These are phyloP conservation scores for Cantharellus anzutake DNA, from an alignment of 768 basidiomycete genomes.

Conservation along the genomic window DNA sequence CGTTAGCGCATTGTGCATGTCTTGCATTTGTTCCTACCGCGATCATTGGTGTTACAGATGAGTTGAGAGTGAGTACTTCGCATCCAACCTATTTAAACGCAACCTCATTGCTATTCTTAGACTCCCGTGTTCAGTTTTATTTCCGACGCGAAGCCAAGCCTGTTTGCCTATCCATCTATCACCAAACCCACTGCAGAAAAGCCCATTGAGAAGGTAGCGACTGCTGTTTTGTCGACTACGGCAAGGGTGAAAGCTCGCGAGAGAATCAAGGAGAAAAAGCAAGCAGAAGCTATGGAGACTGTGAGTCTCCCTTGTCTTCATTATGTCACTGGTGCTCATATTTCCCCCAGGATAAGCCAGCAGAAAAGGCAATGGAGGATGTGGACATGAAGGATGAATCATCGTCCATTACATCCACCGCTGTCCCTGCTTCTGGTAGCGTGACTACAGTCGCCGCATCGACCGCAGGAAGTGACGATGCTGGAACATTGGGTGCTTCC, in stretches of 20 bases:
- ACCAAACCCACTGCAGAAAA: constrained; percentile 88
- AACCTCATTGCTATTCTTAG: constrained; percentile 21
- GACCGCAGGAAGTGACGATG: too few relatives aligned
- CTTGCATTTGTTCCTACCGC: constrained; percentile 91
- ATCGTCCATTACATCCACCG: constrained; percentile 18
- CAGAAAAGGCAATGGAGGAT: constrained; percentile 26
- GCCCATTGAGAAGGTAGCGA: constrained; percentile 74
- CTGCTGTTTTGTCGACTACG: constrained; percentile 91
- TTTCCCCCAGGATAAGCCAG: not conserved
- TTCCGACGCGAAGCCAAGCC: constrained; percentile 75
- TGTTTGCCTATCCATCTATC: constrained; percentile 80
- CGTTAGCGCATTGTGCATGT: constrained; percentile 80
- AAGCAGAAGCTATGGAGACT: constrained; percentile 73
- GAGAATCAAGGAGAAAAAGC: constrained; percentile 45
- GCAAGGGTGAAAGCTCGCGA: constrained; percentile 93
- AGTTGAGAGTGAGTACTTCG: constrained; percentile 45
- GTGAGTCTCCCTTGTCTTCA: constrained; percentile 25
- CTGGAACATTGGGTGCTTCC: constrained; percentile 3
- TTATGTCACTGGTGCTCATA: constrained; percentile 25
- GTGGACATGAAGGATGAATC: constrained; percentile 59
- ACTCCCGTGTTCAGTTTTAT: constrained; percentile 85
- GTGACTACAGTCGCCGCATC: constrained; percentile 11
- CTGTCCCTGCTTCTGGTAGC: constrained; percentile 19
- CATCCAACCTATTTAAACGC: not conserved
- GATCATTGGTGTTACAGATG: constrained; percentile 75